Conservation (phyloP, 2,329 filamentous ascomycete genomes). For the Falciphora oryzae region DNA sequence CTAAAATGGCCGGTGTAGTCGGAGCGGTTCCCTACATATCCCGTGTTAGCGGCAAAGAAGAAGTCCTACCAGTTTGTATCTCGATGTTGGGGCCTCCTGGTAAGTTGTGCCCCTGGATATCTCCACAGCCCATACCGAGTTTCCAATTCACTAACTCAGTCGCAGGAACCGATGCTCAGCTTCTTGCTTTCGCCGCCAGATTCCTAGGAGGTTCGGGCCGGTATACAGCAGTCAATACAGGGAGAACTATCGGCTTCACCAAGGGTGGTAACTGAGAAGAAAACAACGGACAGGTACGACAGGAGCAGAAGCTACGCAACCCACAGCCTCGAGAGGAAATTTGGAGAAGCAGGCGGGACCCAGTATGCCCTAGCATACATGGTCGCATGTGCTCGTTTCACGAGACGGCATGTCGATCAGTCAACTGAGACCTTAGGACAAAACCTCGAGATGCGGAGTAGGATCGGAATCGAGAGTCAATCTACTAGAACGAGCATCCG, state of each 20-base stretch:
- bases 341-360: too few species aligned
- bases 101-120: neutral
- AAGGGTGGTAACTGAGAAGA: too few species aligned
- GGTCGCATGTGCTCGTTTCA: too few species aligned
- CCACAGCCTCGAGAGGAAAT: too few species aligned
- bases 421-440: too few species aligned
- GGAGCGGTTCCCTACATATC: neutral
- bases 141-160: neutral
- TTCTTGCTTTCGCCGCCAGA: neutral
- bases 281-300: too few species aligned
- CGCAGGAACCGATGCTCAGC: neutral
- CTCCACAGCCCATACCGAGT: neutral
- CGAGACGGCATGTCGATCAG: too few species aligned
- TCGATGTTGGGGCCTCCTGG: neutral
- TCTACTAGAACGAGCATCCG: too few species aligned
- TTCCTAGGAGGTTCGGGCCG: neutral
- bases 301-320: too few species aligned
- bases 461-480: too few species aligned
- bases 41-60: neutral
- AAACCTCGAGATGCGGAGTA: too few species aligned
- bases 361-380: too few species aligned
- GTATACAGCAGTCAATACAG: neutral
- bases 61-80: neutral
- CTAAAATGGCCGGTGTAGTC: neutral
- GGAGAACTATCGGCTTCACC: neutral